Evolutionary conservation across 768 basidiomycete species (phyloP).

Genomic region (Leccinum ochraceum): DNA sequence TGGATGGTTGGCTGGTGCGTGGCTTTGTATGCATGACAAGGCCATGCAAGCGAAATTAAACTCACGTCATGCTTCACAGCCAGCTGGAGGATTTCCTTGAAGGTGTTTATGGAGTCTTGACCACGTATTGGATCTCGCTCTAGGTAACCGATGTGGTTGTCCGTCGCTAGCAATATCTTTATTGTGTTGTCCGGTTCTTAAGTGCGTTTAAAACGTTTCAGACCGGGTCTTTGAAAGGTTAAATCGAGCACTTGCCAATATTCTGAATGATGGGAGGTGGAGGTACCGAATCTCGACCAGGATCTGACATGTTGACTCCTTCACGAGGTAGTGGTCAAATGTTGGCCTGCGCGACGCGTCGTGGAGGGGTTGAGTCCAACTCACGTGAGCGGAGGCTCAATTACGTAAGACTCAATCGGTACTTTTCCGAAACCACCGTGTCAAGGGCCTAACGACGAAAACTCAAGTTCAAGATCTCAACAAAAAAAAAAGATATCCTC

Average conservation of each 20-base stretch:
- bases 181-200: conserved; percentile 68
- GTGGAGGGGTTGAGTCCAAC: background rate
- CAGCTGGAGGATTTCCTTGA: conserved; percentile 89
- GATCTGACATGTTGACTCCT: conserved; percentile 26
- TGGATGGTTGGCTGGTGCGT: background rate
- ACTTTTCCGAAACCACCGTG: conserved; percentile 1
- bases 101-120: conserved; percentile 93
- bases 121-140: conserved; percentile 95
- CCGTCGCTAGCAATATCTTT: conserved; percentile 87
- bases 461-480: background rate
- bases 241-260: conserved; percentile 35
- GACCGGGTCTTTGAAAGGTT: background rate
- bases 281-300: conserved; percentile 26
- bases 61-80: conserved; percentile 86
- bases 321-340: too few relatives aligned
- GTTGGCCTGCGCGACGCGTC: conserved; percentile 12
- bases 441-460: background rate
- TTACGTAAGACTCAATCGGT: background rate
- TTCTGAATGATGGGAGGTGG: conserved; percentile 39
- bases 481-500: background rate
- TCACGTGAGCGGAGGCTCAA: conserved; percentile 24
- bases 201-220: conserved; percentile 5
- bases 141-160: conserved; percentile 94
- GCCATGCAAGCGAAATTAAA: conserved; percentile 10
- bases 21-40: background rate